Conservation (phyloP, 495 filamentous ascomycete species). For the Trichoderma parareesei region DNA sequence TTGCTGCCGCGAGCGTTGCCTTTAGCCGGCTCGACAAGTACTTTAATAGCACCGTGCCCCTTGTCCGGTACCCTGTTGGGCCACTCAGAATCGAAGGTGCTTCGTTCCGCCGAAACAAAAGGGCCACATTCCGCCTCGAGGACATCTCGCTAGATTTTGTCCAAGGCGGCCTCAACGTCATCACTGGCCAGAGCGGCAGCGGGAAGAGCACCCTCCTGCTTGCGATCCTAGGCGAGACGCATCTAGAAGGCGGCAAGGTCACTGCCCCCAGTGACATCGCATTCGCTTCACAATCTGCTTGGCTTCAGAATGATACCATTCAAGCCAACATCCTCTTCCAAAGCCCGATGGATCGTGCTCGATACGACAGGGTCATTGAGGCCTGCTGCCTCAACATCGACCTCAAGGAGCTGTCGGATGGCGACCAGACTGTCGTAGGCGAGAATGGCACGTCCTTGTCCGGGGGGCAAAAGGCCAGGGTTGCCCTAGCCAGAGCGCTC, state of each 20-base stretch:
- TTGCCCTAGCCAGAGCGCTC: conserved; percentile 60
- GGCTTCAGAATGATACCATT: conserved; percentile 49
- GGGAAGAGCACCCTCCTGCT: conserved; percentile 58
- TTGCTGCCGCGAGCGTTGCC: conserved; percentile 36
- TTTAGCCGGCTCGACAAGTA: conserved; percentile 39
- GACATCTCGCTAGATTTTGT: conserved; percentile 42
- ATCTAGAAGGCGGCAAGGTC: conserved; percentile 31
- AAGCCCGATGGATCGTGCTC: conserved; percentile 34
- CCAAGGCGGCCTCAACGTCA: conserved; percentile 42
- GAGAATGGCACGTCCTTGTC: conserved; percentile 62
- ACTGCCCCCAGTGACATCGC: conserved; percentile 46
- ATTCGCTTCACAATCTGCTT: conserved; percentile 47
- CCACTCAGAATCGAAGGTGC: conserved; percentile 32
- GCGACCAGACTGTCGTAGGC: conserved; percentile 53
- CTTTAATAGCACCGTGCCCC: conserved; percentile 32
- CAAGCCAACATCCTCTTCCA: conserved; percentile 52
- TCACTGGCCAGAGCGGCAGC: conserved; percentile 48
- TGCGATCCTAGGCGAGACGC: conserved; percentile 53
- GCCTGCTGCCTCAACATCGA: conserved; percentile 58
- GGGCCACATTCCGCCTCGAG: conserved; percentile 36
- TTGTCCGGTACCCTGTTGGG: conserved; percentile 33
- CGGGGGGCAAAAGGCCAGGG: conserved; percentile 62
- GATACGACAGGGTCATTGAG: conserved; percentile 51
- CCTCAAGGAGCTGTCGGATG: conserved; percentile 38
- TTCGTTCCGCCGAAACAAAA: conserved; percentile 36